Evolutionary conservation across 1,139 yeast species (phyloP), one percentile per base, ranked within the genome.

Genomic region (Magnusiomyces clavatus): DNA sequence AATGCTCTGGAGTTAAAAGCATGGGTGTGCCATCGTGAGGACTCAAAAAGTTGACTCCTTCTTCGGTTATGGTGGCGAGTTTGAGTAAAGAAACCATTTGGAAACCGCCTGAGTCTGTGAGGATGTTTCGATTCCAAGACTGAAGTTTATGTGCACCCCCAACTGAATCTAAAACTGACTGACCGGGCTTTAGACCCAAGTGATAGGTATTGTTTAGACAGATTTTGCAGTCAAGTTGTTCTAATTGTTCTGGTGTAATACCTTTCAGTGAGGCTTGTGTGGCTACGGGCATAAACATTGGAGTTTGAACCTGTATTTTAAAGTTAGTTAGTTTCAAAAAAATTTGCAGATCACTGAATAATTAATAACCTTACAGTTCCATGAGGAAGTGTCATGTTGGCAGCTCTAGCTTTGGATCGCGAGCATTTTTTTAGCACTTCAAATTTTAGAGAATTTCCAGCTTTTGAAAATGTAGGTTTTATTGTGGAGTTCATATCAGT

Each of bases 211-310:
- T 72, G 59, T 72, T 72, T 39, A 72, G 61, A 52, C 75, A 73
- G 38, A 72, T 66, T 48, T 68, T 67, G 60, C 77, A 73, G 43
- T 69, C 74, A 36, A 72, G 62, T 46, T 63, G 64, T 8, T 64
- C 65, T 35, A 72, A 66, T 60, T 72, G 77, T 51, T 71, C 71
- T 11, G 72, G 69, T 2, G 76, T 73, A 37, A 72, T 60, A n/a
- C 77, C 77, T 56, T 72, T 72, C 40, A 72, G 64, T 4, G 76
- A 65, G 4, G 76, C 77, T 61, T 73, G 75, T 16, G 76, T 73
- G 44, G 75, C 76, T 4, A 73, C 77, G 1, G 77, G 77, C 77
- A 72, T 72, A 61, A 72, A 72, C 65, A 72, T 73, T 1, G 77
- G 77, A 2, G 76, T 69, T 47, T 70, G 66, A 2, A 72, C 76